These are phyloP conservation scores for Pharnaceum exiguum DNA, from an alignment of 148 eudicot genomes.

Conservation along the genomic window DNA sequence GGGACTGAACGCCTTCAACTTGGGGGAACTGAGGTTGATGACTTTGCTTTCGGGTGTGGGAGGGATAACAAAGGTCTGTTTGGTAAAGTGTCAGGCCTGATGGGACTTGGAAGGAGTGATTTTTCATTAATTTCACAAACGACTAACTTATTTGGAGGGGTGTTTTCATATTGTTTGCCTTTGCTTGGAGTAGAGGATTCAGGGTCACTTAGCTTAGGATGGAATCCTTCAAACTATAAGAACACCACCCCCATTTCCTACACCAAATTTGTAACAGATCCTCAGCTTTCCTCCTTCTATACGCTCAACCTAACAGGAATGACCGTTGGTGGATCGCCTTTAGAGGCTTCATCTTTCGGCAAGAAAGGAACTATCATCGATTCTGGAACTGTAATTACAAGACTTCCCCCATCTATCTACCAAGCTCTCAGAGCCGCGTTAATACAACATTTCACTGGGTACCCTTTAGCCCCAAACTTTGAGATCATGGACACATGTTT, in stretches of 20 bases:
- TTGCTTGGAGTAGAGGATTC: slow-evolving; percentile 35
- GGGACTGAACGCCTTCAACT: slow-evolving; percentile 39
- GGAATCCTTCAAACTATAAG: slow-evolving; percentile 35
- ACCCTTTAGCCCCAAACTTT: slow-evolving; percentile 48
- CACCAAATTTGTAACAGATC: slow-evolving; percentile 44
- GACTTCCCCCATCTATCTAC: slow-evolving; percentile 60
- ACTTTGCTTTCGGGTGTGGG: slow-evolving; percentile 81
- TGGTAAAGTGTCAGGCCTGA: slow-evolving; percentile 66
- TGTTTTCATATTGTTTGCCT: slow-evolving; percentile 78
- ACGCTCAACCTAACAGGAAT: slow-evolving; percentile 59
- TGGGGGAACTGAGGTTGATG: slow-evolving; percentile 23
- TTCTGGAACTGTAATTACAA: slow-evolving; percentile 75
- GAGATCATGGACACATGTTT: slow-evolving; percentile 77
- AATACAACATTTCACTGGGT: slow-evolving; percentile 54
- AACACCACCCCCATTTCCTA: slow-evolving; percentile 59
- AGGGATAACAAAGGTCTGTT: slow-evolving; percentile 58
- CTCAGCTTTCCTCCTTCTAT: slow-evolving; percentile 47
- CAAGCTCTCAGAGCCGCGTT: slow-evolving; percentile 44
- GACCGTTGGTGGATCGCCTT: slow-evolving; percentile 42
- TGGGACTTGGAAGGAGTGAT: slow-evolving; percentile 67
- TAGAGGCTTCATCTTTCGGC: slow-evolving; percentile 36
- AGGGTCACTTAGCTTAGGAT: slow-evolving; percentile 55
- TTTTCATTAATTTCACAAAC: slow-evolving; percentile 62
- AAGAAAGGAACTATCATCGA: slow-evolving; percentile 45
- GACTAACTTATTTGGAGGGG: slow-evolving; percentile 37